A percentile compares a stretch with the other conserved stretches of the same genome.
phyloP scores from a whole-genome alignment of 2,329 filamentous ascomycete species.

The Herpomyces periplanetae region DNA sequence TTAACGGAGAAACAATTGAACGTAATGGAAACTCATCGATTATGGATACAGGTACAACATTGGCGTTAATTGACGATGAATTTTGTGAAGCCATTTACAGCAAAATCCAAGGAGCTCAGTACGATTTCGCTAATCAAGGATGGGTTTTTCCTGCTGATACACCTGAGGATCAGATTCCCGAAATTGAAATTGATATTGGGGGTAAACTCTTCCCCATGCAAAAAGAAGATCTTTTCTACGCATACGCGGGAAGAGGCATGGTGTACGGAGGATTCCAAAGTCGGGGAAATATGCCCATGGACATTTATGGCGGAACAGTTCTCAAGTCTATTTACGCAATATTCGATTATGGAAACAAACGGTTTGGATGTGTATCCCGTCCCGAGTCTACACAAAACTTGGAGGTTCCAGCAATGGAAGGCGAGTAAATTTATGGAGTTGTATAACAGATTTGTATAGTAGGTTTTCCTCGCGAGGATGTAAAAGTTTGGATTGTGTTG shows the following conservation, averaged over 20 bases:
- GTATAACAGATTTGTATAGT: no score
- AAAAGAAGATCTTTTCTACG: conserved; percentile 20
- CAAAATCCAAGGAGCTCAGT: conserved; percentile 17
- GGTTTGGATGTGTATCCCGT: conserved; percentile 18
- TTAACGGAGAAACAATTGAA: conserved; percentile 15
- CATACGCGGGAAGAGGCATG: conserved; percentile 14
- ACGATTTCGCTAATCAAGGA: conserved; percentile 16
- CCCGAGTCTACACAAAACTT: conserved; percentile 6
- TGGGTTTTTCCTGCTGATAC: conserved; percentile 19
- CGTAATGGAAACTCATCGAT: conserved; percentile 21
- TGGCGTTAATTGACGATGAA: conserved; percentile 20
- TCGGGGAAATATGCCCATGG: conserved; percentile 16
- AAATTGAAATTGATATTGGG: conserved; percentile 21
- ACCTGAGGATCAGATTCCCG: conserved; percentile 14
- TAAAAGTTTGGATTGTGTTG: no score
- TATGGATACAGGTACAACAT: conserved; percentile 27
- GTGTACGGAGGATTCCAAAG: conserved; percentile 25
- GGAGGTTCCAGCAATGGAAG: conserved; percentile 1
- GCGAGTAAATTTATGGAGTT: no score
- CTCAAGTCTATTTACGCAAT: conserved; percentile 23
- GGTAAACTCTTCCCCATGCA: conserved; percentile 17
- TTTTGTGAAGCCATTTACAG: conserved; percentile 20
- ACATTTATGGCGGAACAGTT: conserved; percentile 22
- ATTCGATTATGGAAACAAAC: conserved; percentile 19
- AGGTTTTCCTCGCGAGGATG: no score